Evolutionary conservation across 2,329 filamentous ascomycete genomes (phyloP), one percentile per base, ranked within the genome.

Genomic region (Cladobotryum protrusum): DNA sequence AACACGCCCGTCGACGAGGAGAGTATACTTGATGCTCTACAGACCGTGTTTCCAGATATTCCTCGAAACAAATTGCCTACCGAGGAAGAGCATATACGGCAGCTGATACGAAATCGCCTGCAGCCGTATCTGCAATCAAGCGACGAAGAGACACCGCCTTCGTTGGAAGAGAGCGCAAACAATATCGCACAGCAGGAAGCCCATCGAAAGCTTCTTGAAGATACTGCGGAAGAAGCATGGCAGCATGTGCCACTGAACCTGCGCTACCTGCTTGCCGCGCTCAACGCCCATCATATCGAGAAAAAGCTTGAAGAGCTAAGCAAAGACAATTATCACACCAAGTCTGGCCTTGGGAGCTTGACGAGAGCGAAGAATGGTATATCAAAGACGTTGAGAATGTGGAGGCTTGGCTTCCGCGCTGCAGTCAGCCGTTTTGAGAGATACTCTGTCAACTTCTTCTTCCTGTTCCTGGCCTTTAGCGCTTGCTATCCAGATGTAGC

Each of bases 401-500:
- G 54, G 52, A 50, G 56, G 15, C 40, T 51, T 19, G 52, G 56
- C 32, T 57, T 53, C 47, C 19, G 39, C n/a, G 43, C 44, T 17
- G 50, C 54, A 9, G 53, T 55, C 5, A 50, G 52, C 29, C 47
- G 45, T 15, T 24, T 41, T 1, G 56, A 57, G 48, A 48, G 54
- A 29, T 29, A 29, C 39, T 39, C 50, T 18, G 54, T 54, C 49
- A 55, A 55, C 43, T 9, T 55, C 39, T 54, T 57, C 56, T 55
- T 57, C 49, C 14, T 52, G 13, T 51, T 57, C 36, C 56, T 57
- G 24, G 51, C 49, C 32, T 53, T 53, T 40, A 55, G 52, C 40
- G 54, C 52, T 17, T 39, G 50, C 41, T 57, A 57, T 33, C 56
- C 56, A 1, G 50, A 57, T 24, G 47, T 57, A 2, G 56, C 56